Evolutionary conservation across 164 flowering plant genomes (phyloP), one percentile per base, ranked within the genome.

Genomic region (Amborella trichopoda): DNA sequence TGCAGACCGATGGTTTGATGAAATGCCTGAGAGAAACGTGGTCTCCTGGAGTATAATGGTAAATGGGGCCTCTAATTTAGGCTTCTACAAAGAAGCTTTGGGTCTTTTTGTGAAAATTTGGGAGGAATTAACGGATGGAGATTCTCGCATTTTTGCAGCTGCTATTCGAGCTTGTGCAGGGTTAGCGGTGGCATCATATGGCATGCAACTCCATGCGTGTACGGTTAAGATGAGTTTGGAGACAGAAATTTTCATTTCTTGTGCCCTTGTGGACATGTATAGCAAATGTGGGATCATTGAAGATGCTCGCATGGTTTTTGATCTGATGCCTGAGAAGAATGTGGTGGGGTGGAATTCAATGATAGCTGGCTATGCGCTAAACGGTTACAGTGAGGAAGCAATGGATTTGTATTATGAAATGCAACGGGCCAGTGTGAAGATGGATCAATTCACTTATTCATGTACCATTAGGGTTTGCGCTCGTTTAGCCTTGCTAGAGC

Each of bases 341-440:
- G 71, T 76, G 8, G 80, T 78, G 14, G 84, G 71, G 20, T 81
- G 84, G 84, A 81, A 78, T 52, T 20, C 70, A 1, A 69, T 72
- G 10, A 76, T 78, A 39, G 74, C 80, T n/a, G 81, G 78, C 13
- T 77, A 78, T 70, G 84, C 78, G 4, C 75, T 76, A 36, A 73
- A 78, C 59, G 89, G 89, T 25, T 72, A 65, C 23, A 65, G 69
- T 43, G 84, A 77, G 55, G 73, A 78, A 48, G 84, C 82, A 17
- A 52, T 74, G 54, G 36, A 40, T 43, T 36, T 74, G 71, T 76
- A 62, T 36, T 58, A 63, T 62, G 74, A 75, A 57, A 81, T 81
- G 89, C 62, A 63, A 48, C 69, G 60, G 44, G 69, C 68, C n/a
- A 78, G 82, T 52, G 80, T 63, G 39, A 62, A 67, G 62, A 66